Percentiles rank a stretch among this genome's conserved stretches.
Evolutionary conservation across 805 yeast species (phyloP).

Genomic region (Spathaspora sp.): DNA sequence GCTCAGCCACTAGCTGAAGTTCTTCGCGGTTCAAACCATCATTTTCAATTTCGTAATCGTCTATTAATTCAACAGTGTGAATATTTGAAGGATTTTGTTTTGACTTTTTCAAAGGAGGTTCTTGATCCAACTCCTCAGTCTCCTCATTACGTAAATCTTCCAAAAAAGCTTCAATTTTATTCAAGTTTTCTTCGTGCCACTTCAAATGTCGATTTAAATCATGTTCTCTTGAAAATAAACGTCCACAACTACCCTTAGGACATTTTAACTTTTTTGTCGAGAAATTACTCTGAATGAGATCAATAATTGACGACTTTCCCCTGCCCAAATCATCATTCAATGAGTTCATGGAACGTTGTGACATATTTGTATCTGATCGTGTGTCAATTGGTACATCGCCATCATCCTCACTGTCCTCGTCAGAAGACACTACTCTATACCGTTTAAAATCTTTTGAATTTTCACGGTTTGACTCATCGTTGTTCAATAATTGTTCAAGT

Average conservation of each 20-base stretch:
- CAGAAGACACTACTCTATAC: constrained; percentile 1
- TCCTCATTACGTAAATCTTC: constrained; percentile 18
- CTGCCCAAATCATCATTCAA: constrained; percentile 12
- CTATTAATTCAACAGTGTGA: neutral
- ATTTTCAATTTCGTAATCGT: neutral
- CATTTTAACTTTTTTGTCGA: constrained; percentile 39
- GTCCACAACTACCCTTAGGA: constrained; percentile 46
- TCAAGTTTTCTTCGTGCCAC: constrained; percentile 45
- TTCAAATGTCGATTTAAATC: constrained; percentile 48
- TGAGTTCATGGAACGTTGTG: constrained; percentile 15
- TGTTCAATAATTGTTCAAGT: constrained; percentile 17
- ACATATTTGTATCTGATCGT: constrained; percentile 10
- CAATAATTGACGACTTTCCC: constrained; percentile 26
- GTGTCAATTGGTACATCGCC: constrained; percentile 8
- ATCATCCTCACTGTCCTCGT: constrained; percentile 6
- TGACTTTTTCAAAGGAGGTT: constrained; percentile 7
- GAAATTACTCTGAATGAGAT: constrained; percentile 35
- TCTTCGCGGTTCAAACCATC: neutral
- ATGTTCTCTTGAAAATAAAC: constrained; percentile 48
- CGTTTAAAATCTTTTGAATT: constrained; percentile 1
- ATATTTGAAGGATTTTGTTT: neutral
- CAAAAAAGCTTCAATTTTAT: constrained; percentile 27
- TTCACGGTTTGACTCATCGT: neutral
- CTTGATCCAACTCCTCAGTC: neutral
- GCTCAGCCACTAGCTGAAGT: constrained; percentile 11